A percentile compares a stretch with the other conserved stretches of the same genome.
These are phyloP conservation scores for Shiraia bambusicola DNA, from an alignment of 2,329 filamentous ascomycete genomes.

Conservation along the genomic window DNA sequence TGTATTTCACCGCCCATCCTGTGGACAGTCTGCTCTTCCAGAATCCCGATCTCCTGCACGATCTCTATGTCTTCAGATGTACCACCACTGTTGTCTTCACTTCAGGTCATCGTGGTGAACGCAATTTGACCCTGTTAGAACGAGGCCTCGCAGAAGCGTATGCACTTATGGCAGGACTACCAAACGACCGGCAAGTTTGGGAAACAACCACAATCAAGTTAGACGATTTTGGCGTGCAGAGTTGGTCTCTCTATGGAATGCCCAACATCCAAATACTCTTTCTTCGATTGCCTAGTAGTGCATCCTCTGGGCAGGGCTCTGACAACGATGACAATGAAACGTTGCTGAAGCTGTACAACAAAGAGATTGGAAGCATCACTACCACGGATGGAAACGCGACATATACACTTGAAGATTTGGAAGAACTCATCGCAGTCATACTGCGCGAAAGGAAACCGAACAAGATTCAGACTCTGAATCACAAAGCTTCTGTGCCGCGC, in stretches of 20 bases:
- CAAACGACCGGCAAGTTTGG: constrained; percentile 7
- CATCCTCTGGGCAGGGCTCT: constrained; percentile 22
- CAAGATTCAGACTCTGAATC: constrained; percentile 24
- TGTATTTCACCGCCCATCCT: constrained; percentile 33
- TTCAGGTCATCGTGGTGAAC: constrained; percentile 25
- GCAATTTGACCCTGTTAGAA: constrained; percentile 19
- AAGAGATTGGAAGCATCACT: constrained; percentile 17
- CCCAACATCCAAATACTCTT: constrained; percentile 29
- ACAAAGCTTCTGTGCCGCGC: constrained; percentile 16
- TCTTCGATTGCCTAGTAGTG: constrained; percentile 29
- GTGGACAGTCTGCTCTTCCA: constrained; percentile 31
- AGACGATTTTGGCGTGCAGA: constrained; percentile 6
- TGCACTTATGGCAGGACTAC: constrained; percentile 19
- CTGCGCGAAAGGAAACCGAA: constrained; percentile 16
- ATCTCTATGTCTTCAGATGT: constrained; percentile 31
- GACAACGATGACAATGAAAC: constrained; percentile 12
- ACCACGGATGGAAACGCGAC: constrained; percentile 19
- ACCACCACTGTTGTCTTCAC: constrained; percentile 29
- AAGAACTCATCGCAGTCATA: constrained; percentile 18
- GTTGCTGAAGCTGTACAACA: constrained; percentile 24
- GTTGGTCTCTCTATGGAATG: constrained; percentile 11
- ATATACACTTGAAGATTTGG: constrained; percentile 24
- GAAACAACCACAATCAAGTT: constrained; percentile 10
- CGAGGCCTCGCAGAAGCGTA: constrained; percentile 27
- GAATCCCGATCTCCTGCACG: constrained; percentile 32